Base-by-base conservation (phyloP, 2,329 filamentous ascomycete genomes). In the Aspergillus neotritici region DNA sequence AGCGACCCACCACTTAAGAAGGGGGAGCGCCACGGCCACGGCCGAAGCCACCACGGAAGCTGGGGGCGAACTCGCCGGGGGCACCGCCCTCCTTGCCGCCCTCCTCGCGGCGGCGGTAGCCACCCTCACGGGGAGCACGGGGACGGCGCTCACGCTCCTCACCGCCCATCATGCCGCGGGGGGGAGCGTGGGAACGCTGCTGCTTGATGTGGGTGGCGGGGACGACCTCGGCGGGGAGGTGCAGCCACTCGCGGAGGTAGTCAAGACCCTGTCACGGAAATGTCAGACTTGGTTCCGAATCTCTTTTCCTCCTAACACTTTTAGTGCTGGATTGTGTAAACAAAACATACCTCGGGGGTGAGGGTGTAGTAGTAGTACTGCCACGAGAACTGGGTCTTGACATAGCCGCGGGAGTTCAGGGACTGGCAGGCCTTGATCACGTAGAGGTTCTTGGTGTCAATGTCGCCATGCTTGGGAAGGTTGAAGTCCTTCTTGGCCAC, bases 331-430 rank as follows among this genome's bases (percentile, higher is more conserved):
- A n/a, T n/a, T n/a, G n/a, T n/a, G n/a, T n/a, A n/a, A n/a, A n/a
- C n/a, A n/a, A 4, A 39, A 48, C 58, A 17, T 59, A 61, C 58
- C 62, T 97, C 90, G 69, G 90, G 87, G 73, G 91, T 96, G 76
- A 98, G 85, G 76, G 93, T 96, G 85, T 98, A 98, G 87, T 98
- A 98, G 86, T 97, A 95, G 83, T 90, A 95, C 78, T 95, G 89
- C 89, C 89, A 95, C 61, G 89, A 95, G 86, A 98, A 98, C 77
- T 94, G 93, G 65, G 93, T 98, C 87, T 98, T 98, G 78, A 98
- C 83, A 76, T 87, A 97, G 72, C 91, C 91, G 73, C 93, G 91
- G 63, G 90, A 96, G 79, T 84, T 94, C 70, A 98, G 84, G 57
- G 93, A 98, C 81, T 98, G 93, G 78, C 83, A 85, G 68, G 93